These are phyloP conservation scores for Apophysomyces sp. DNA, from an alignment of 371 early-diverging fungal genomes.

Conservation along the genomic window DNA sequence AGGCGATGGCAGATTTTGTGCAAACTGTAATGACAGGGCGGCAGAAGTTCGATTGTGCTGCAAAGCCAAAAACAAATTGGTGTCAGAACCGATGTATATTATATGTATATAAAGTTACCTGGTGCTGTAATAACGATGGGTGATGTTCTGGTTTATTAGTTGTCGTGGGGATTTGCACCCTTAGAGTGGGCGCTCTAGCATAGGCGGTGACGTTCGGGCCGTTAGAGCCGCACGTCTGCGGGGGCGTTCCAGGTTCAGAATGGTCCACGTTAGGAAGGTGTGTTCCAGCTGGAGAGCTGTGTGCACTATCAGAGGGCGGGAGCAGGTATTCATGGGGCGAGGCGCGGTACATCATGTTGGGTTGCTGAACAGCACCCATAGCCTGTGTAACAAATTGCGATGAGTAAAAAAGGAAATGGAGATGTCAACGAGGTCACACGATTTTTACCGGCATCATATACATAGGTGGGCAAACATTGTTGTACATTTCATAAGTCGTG, in stretches of 20 bases:
- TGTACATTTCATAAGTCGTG: not conserved
- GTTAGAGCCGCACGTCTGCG: not conserved
- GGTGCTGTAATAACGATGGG: not conserved
- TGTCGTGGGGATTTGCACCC: not conserved
- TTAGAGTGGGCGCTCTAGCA: not conserved
- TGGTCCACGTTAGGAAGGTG: not conserved
- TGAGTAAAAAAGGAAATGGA: not conserved
- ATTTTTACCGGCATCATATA: not conserved
- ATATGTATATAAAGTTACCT: too few relatives aligned
- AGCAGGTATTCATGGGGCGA: not conserved
- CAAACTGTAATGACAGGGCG: conserved; percentile 67
- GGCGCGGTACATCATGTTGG: not conserved
- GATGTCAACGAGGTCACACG: not conserved
- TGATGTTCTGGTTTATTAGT: not conserved
- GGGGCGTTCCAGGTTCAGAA: not conserved
- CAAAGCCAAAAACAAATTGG: too few relatives aligned
- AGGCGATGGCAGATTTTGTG: conserved; percentile 77
- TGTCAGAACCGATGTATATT: too few relatives aligned
- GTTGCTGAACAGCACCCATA: not conserved
- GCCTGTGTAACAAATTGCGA: not conserved
- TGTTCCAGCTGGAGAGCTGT: not conserved
- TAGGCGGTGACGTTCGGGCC: not conserved
- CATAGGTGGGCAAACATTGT: not conserved
- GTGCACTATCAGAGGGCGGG: not conserved
- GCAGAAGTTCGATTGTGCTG: conserved; percentile 4